Evolutionary conservation across 1,284 basidiomycete species (phyloP), one percentile per base, ranked within the genome.

Genomic region (Mycosarcoma maydis): DNA sequence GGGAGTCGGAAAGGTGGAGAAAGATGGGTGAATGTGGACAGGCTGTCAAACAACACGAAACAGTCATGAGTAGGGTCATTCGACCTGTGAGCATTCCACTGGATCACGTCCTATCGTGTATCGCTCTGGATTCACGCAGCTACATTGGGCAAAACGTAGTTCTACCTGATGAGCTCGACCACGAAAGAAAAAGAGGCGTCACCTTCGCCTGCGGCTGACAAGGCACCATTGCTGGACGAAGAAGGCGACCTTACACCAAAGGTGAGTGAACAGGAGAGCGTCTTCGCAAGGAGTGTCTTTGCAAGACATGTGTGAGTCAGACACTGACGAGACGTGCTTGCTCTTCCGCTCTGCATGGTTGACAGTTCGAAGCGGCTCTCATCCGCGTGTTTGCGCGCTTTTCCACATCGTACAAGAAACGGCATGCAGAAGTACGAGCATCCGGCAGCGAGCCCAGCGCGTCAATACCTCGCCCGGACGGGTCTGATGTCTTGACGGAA

Each of bases 301-400:
- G n/a, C n/a, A n/a, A n/a, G n/a, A n/a, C n/a, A n/a, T n/a, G n/a
- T n/a, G n/a, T n/a, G n/a, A n/a, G n/a, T n/a, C n/a, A n/a, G n/a
- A n/a, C n/a, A n/a, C n/a, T n/a, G n/a, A n/a, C n/a, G 32, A 6
- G 13, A 16, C 16, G 10, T n/a, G 32, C 32, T 34, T 11, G n/a
- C 32, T 16, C 19, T 37, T 19, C 17, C 9, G 36, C 6, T 4
- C 14, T 9, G 9, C 23, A 17, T 6, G 10, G 17, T 27, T 26
- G 6, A 33, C 48, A 71, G 68, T 64, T 74, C 24, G 62, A 64
- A 26, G 20, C 27, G 6, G 69, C 53, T 1, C 53, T 74, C 14
- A 37, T 53, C 13, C 57, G 46, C 3, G 60, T 65, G 49, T 74
- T 74, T 53, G 48, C 52, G 0, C 54, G 68, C 33, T 74, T 72